Evolutionary conservation across 2,329 filamentous ascomycete species (phyloP).

Genomic region (Stagonosporopsis cucurbitacearum): DNA sequence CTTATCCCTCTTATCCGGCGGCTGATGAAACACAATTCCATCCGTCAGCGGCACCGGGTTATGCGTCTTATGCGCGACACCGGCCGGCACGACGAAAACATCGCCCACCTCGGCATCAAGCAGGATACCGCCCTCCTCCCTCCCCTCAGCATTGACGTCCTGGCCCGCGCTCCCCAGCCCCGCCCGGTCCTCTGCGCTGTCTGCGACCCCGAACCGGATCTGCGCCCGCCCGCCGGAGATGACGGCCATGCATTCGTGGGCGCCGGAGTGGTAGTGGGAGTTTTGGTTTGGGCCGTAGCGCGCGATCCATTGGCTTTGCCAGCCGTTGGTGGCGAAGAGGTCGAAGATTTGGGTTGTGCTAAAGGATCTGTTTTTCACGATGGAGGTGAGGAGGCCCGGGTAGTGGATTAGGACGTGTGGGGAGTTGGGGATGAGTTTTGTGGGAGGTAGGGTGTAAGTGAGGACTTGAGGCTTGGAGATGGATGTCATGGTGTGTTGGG

Average conservation of each 20-base stretch:
- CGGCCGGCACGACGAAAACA: conserved; percentile 65
- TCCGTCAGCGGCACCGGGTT: conserved; percentile 48
- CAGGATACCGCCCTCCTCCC: conserved; percentile 58
- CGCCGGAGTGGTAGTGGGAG: conserved; percentile 64
- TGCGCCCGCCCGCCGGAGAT: conserved; percentile 58
- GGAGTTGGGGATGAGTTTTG: conserved; percentile 50
- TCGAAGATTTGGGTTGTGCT: conserved; percentile 49
- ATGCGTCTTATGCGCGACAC: conserved; percentile 63
- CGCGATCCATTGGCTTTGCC: conserved; percentile 63
- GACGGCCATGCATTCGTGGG: conserved; percentile 66
- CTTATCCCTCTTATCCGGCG: conserved; percentile 45
- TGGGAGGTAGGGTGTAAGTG: conserved; percentile 34
- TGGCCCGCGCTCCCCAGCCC: conserved; percentile 33
- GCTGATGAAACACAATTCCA: conserved; percentile 53
- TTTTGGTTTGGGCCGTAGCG: conserved; percentile 62
- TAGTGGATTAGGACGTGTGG: conserved; percentile 61
- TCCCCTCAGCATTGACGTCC: conserved; percentile 48
- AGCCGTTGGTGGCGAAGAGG: conserved; percentile 57
- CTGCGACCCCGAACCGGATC: conserved; percentile 63
- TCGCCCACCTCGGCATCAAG: conserved; percentile 60
- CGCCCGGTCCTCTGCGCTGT: conserved; percentile 35
- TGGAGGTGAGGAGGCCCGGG: conserved; percentile 49
- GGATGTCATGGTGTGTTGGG: not conserved
- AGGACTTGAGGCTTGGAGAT: conserved; percentile 13
- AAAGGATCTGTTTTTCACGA: conserved; percentile 33